phyloP scores from a whole-genome alignment of 352 stramenopile genomes.

The Pythium angustatum region DNA sequence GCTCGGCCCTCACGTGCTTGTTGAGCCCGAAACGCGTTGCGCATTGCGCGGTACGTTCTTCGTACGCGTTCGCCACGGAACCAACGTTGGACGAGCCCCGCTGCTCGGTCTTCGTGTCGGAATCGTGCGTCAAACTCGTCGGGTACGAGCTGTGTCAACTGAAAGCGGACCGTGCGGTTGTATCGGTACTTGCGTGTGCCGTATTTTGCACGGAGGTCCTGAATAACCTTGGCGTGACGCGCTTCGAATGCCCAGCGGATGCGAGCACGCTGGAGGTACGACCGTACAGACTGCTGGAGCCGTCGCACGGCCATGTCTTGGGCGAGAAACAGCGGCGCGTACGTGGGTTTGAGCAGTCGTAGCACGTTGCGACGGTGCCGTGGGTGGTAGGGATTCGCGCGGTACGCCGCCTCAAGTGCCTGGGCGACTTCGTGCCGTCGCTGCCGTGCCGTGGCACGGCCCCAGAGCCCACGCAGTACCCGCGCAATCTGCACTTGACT shows the following conservation, averaged over 20 bases:
- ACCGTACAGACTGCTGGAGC: constrained; percentile 44
- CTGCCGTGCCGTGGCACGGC: constrained; percentile 30
- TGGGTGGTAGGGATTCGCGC: constrained; percentile 41
- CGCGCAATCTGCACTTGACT: constrained; percentile 70
- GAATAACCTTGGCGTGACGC: constrained; percentile 36
- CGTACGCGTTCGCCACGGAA: constrained; percentile 49
- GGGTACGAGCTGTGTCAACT: constrained; percentile 47
- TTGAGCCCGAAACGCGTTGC: constrained; percentile 25
- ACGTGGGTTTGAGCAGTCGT: constrained; percentile 38
- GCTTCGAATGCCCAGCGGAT: constrained; percentile 43
- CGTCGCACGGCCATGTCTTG: constrained; percentile 54
- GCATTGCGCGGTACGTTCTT: constrained; percentile 25
- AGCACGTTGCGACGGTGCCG: constrained; percentile 41
- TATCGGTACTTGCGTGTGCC: constrained; percentile 70
- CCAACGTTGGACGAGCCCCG: constrained; percentile 44
- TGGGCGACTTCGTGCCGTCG: constrained; percentile 28
- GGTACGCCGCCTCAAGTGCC: constrained; percentile 35
- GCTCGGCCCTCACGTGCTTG: constrained; percentile 17
- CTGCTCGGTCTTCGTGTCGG: constrained; percentile 40
- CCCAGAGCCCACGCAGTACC: constrained; percentile 63
- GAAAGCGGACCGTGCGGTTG: constrained; percentile 49
- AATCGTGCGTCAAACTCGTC: constrained; percentile 50
- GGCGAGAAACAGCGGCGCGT: constrained; percentile 53
- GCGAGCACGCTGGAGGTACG: constrained; percentile 47
- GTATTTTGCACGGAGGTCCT: constrained; percentile 56